phyloP scores from a whole-genome alignment of 805 yeast genomes.

The Sungouiella blattae region DNA sequence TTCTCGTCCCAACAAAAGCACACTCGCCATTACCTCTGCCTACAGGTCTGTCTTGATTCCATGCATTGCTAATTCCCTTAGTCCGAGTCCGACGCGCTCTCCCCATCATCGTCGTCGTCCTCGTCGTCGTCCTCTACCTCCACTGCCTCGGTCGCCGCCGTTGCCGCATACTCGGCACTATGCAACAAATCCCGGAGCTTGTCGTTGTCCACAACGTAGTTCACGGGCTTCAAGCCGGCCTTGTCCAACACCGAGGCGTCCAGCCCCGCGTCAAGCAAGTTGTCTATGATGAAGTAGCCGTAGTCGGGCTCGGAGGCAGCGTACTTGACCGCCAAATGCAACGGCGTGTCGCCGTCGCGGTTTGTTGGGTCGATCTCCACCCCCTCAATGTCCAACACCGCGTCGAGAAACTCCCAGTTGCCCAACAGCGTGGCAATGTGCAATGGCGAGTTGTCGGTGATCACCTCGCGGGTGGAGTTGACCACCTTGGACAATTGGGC shows the following conservation, averaged over 20 bases:
- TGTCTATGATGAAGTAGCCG: slow-evolving; percentile 73
- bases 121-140: slow-evolving; percentile 35
- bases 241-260: slow-evolving; percentile 54
- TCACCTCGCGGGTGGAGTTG: slow-evolving; percentile 62
- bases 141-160: slow-evolving; percentile 29
- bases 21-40: too few relatives aligned
- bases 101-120: slow-evolving; percentile 36
- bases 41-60: background rate
- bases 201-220: slow-evolving; percentile 57
- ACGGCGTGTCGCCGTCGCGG: slow-evolving; percentile 81
- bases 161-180: slow-evolving; percentile 76
- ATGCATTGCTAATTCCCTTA: background rate
- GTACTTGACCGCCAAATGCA: slow-evolving; percentile 80
- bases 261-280: slow-evolving; percentile 86
- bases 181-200: slow-evolving; percentile 63
- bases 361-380: slow-evolving; percentile 84
- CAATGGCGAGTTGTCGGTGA: slow-evolving; percentile 75
- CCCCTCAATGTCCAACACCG: slow-evolving; percentile 79
- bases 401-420: slow-evolving; percentile 80
- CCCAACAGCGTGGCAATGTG: slow-evolving; percentile 84
- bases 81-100: slow-evolving; percentile 36
- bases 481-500: slow-evolving; percentile 46
- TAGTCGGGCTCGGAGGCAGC: slow-evolving; percentile 79
- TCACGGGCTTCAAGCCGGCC: slow-evolving; percentile 70
- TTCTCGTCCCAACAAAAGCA: too few relatives aligned